Base-by-base conservation (phyloP, 495 filamentous ascomycete species). In the Neurospora africana region DNA sequence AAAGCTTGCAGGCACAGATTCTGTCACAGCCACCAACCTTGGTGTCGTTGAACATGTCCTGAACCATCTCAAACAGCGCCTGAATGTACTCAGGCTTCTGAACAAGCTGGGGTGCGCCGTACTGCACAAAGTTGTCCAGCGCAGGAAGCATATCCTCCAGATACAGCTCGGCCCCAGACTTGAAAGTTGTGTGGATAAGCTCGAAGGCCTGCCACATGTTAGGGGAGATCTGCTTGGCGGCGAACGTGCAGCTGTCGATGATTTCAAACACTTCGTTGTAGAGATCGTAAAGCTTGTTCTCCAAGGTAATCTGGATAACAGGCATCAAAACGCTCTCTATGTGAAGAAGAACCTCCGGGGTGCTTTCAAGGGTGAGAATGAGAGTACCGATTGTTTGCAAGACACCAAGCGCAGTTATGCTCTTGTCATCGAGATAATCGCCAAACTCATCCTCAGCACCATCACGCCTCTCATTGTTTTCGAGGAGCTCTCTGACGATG, bases 261-360 rank as follows among this genome's bases (percentile, higher is more conserved):
- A 99, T 99, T 81, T 99, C 95, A 77, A 99, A 99, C 15, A 98
- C 88, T 77, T 99, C 95, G 78, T 98, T 98, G 81, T 97, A 98
- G 2, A 99, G 84, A 82, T 99, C 91, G 76, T 95, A 98, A 13
- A 99, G 89, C 83, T 97, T 98, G 84, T 98, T 98, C 82, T 98
- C 93, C 65, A 99, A 85, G 2, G 95, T 99, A 72, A 98, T 92
- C 71, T 90, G 90, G 76, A 99, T 97, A 68, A 99, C 95, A 19
- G 95, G 95, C 92, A 98, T 97, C 72, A 99, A 83, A 39, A 98
- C 92, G 15, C 93, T 93, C 80, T 99, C 95, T 71, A 99, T 91
- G 76, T 98, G 96, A 39, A 93, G 81, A 5, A 99, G 87, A 19
- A 99, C 94, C 74, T 97, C 95, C 0, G 95, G 95, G 0, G 93